A percentile compares a stretch with the other conserved stretches of the same genome.
phyloP scores from a whole-genome alignment of 805 yeast genomes.

The Lipomyces mesembrius region DNA sequence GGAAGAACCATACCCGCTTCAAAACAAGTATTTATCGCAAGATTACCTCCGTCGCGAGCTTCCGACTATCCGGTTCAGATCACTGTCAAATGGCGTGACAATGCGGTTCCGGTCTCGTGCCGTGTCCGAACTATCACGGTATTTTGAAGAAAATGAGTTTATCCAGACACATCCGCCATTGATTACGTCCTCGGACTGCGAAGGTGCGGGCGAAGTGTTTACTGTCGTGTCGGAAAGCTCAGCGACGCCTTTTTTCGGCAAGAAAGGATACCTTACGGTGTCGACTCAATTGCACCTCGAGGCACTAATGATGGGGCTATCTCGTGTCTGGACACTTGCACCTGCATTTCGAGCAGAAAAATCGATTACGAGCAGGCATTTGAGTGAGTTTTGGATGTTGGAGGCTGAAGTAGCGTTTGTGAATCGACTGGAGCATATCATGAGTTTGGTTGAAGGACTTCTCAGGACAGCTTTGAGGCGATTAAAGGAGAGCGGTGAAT shows the following conservation, averaged over 20 bases:
- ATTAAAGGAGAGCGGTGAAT: conserved; percentile 14
- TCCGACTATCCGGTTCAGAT: conserved; percentile 80
- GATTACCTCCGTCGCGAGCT: conserved; percentile 65
- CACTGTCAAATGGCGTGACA: conserved; percentile 65
- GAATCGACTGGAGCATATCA: conserved; percentile 59
- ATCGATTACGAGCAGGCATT: conserved; percentile 87
- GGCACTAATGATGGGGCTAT: conserved; percentile 70
- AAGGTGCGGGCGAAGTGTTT: conserved; percentile 95
- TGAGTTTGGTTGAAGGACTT: conserved; percentile 72
- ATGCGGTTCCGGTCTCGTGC: conserved; percentile 73
- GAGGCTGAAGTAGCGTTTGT: conserved; percentile 87
- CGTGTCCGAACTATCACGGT: conserved; percentile 58
- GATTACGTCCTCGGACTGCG: conserved; percentile 89
- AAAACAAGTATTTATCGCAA: conserved; percentile 72
- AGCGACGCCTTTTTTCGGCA: conserved; percentile 59
- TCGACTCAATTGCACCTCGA: conserved; percentile 93
- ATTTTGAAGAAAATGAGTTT: conserved; percentile 60
- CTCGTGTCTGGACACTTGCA: conserved; percentile 82
- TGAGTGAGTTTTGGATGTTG: conserved; percentile 96
- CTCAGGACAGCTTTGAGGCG: conserved; percentile 54
- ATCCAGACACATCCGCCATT: conserved; percentile 84
- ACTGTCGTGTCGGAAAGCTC: conserved; percentile 48
- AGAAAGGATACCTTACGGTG: conserved; percentile 76
- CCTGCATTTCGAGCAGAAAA: conserved; percentile 96
- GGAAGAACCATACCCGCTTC: conserved; percentile 67